Evolutionary conservation across 192 early-diverging fungal genomes (phyloP).

Genomic region (Ambispora gerdemannii): DNA sequence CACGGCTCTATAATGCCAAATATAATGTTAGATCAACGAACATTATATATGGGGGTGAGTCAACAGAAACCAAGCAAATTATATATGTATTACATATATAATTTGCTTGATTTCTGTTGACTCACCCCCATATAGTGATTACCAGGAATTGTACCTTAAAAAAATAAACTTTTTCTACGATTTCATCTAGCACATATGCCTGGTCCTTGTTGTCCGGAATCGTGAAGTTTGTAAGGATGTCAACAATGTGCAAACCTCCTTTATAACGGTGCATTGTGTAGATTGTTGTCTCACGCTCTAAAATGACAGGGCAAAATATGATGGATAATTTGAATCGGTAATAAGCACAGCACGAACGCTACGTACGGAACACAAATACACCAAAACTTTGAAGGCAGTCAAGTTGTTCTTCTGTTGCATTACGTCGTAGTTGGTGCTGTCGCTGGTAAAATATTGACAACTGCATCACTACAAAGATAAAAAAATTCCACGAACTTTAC

Average conservation of each 20-base stretch:
- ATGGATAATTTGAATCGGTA: slow-evolving; percentile 23
- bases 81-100: too few relatives aligned
- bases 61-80: too few relatives aligned
- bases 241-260: slow-evolving; percentile 26
- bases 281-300: slow-evolving; percentile 16
- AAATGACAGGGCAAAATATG: slow-evolving; percentile 15
- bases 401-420: slow-evolving; percentile 22
- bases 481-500: background rate
- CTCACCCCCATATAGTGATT: too few relatives aligned
- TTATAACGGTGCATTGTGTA: slow-evolving; percentile 21
- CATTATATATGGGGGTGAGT: too few relatives aligned
- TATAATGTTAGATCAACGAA: slow-evolving; percentile 20
- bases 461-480: slow-evolving; percentile 26
- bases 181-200: slow-evolving; percentile 20
- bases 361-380: slow-evolving; percentile 23
- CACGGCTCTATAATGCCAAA: slow-evolving; percentile 22
- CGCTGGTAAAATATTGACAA: slow-evolving; percentile 27
- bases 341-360: slow-evolving; percentile 1
- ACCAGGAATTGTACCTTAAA: slow-evolving; percentile 16
- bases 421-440: slow-evolving; percentile 18
- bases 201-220: slow-evolving; percentile 3
- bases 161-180: slow-evolving; percentile 16
- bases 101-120: too few relatives aligned
- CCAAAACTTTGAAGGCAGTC: slow-evolving; percentile 25
- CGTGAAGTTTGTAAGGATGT: slow-evolving; percentile 21